Evolutionary conservation across 345 rosid species (phyloP).

Genomic region (Citrus medica): DNA sequence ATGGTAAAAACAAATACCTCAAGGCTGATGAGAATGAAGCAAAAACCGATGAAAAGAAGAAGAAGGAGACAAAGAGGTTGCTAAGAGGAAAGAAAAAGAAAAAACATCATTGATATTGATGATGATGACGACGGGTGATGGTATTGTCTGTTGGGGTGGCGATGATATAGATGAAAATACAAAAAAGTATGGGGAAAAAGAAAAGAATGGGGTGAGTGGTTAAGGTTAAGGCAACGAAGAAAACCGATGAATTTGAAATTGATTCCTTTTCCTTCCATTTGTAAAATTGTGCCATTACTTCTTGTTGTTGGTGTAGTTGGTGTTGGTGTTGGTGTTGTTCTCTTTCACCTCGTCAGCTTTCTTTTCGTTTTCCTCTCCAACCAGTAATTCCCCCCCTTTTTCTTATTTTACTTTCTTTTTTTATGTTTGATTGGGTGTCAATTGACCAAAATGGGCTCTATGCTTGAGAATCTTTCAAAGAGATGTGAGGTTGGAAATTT

Average conservation of each 20-base stretch:
- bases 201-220: constrained; percentile 17
- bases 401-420: neutral
- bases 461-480: neutral
- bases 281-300: constrained; percentile 10
- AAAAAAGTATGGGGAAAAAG: neutral
- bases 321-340: constrained; percentile 14
- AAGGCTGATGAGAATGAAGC: neutral
- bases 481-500: neutral
- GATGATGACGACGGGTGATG: neutral
- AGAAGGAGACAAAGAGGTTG: neutral
- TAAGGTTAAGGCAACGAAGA: constrained; percentile 18
- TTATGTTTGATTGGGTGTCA: neutral
- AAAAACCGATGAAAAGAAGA: neutral
- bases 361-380: constrained; percentile 23
- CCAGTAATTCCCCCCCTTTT: neutral
- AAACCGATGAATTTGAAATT: constrained; percentile 29
- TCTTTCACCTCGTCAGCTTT: constrained; percentile 16
- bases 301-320: constrained; percentile 6
- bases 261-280: neutral
- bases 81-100: constrained; percentile 6
- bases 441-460: neutral
- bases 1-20: constrained; percentile 1
- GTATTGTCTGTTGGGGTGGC: neutral
- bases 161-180: constrained; percentile 3
- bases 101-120: neutral